These are phyloP conservation scores for Candida loeiensis DNA, from an alignment of 805 yeast genomes.

Conservation along the genomic window DNA sequence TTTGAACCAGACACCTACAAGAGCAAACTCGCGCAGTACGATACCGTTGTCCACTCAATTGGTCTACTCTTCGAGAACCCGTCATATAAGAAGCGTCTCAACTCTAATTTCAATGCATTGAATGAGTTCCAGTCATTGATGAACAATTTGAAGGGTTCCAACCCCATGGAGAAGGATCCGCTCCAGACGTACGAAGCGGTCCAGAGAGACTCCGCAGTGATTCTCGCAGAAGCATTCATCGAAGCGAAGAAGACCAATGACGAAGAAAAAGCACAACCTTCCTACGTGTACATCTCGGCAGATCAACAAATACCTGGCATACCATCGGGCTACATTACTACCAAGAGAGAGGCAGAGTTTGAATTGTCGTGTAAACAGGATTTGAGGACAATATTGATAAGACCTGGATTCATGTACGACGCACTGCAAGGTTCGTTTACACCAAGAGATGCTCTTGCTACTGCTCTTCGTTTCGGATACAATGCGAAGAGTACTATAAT, in stretches of 20 bases:
- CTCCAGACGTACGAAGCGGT: constrained; percentile 55
- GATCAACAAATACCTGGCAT: constrained; percentile 65
- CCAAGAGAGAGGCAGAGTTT: constrained; percentile 75
- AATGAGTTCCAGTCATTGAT: constrained; percentile 30
- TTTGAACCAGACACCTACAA: constrained; percentile 60
- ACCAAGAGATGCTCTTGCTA: constrained; percentile 41
- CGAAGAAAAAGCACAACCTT: not conserved
- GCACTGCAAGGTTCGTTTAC: constrained; percentile 23
- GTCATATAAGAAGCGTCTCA: constrained; percentile 57
- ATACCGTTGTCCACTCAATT: constrained; percentile 76
- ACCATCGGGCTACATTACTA: constrained; percentile 66
- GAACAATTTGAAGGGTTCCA: constrained; percentile 44
- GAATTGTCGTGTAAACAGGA: constrained; percentile 44
- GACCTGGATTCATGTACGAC: constrained; percentile 87
- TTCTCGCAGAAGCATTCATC: constrained; percentile 55
- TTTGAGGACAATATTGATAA: constrained; percentile 58
- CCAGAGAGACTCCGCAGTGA: constrained; percentile 66
- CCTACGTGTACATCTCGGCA: constrained; percentile 78
- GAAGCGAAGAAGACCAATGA: constrained; percentile 22
- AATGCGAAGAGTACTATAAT: constrained; percentile 43
- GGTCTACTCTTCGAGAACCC: constrained; percentile 73
- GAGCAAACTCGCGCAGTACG: constrained; percentile 43
- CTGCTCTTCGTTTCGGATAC: constrained; percentile 41
- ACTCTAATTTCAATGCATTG: constrained; percentile 36
- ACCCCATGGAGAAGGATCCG: constrained; percentile 55